Evolutionary conservation across 2,329 filamentous ascomycete species (phyloP).

Genomic region (Fusarium nygamai): DNA sequence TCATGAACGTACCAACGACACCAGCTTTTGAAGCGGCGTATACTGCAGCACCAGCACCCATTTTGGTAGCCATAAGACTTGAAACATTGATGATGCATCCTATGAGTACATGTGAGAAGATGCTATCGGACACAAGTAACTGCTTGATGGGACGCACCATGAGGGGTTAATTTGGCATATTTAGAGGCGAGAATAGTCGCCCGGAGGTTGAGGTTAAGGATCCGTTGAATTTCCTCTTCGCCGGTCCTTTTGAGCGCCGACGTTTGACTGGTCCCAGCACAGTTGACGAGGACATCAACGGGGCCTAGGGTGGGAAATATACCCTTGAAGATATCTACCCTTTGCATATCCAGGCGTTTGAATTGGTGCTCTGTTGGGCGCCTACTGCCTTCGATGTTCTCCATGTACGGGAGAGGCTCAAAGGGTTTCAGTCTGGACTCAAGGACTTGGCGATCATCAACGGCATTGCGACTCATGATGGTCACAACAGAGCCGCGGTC

Average conservation of each 20-base stretch:
- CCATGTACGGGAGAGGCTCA: constrained; percentile 4
- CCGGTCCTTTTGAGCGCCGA: constrained; percentile 68
- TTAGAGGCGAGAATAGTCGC: constrained; percentile 72
- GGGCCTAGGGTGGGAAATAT: constrained; percentile 48
- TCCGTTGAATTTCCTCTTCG: constrained; percentile 60
- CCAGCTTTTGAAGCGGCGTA: constrained; percentile 87
- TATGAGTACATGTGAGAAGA: constrained; percentile 37
- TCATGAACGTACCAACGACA: constrained; percentile 66
- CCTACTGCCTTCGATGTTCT: neutral
- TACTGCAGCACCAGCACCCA: constrained; percentile 74
- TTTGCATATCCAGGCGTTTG: constrained; percentile 48
- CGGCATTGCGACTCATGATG: constrained; percentile 67
- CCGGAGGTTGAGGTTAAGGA: constrained; percentile 77
- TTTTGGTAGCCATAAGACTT: constrained; percentile 76
- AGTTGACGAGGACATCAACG: constrained; percentile 76
- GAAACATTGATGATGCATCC: constrained; percentile 84
- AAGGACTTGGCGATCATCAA: constrained; percentile 55
- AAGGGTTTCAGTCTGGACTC: constrained; percentile 47
- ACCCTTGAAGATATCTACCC: constrained; percentile 43
- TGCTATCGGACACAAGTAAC: neutral
- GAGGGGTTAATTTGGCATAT: constrained; percentile 48
- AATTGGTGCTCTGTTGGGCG: constrained; percentile 47
- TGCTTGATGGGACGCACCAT: constrained; percentile 41
- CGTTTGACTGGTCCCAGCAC: constrained; percentile 77
- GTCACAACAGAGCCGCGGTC: constrained; percentile 67